Base-by-base conservation (phyloP, 2,329 filamentous ascomycete genomes). In the Rhinocladiella mackenziei region DNA sequence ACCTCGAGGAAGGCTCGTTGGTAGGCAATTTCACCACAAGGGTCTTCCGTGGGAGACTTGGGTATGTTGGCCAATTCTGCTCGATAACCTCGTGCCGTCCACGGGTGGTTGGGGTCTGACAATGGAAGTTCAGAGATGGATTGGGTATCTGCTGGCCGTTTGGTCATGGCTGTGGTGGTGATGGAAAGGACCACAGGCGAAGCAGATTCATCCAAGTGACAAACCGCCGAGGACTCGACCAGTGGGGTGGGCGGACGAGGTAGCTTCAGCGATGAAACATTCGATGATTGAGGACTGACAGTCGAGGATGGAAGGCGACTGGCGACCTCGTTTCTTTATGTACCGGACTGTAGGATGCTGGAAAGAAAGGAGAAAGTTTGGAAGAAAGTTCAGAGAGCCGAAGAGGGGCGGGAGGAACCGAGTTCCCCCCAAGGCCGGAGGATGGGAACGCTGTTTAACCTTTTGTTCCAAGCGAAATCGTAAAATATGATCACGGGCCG, bases 21-120 rank as follows among this genome's bases (percentile, higher is more conserved):
- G 34, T 56, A 56, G 14, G 54, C 53, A 8, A 41, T 39, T 33
- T 56, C 54, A 32, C 54, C 53, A 28, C 31, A 31, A 10, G 52
- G 52, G 35, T 55, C 54, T 39, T 54, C 53, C 10, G 48, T 28
- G 8, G 42, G 45, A n/a, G 4, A 34, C 15, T 18, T 38, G 31
- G 19, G 38, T 22, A 9, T 36, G 10, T 43, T 25, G 17, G 47
- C 51, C 10, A 51, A 14, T 5, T 55, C 45, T 4, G 47, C 35
- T 32, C 45, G 44, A 39, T 55, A 53, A 8, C 51, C 50, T 50
- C 51, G 38, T 31, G 36, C 26, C 7, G 20, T 17, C 54, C 50
- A 53, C 33, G 38, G 43, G 22, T 50, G 47, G n/a, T 37, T 20
- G 10, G 39, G 39, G 17, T 45, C 35, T 25, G 14, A 18, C 15